These are phyloP conservation scores for Dimocarpus longan DNA, from an alignment of 345 rosid genomes.

Conservation along the genomic window DNA sequence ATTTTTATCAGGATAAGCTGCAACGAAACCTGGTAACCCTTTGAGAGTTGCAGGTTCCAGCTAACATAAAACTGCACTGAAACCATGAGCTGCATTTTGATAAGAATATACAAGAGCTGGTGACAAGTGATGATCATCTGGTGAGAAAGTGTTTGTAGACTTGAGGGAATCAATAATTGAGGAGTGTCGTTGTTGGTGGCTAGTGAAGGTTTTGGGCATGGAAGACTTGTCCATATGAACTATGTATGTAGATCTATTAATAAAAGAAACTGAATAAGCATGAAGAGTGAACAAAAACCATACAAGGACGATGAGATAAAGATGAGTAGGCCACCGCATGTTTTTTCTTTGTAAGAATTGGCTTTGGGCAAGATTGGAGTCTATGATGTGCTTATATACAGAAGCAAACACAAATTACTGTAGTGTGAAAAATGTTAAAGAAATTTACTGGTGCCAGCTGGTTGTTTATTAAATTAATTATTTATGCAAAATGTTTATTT, in stretches of 20 bases:
- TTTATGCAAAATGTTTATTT: background rate
- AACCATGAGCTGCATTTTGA: constrained; percentile 28
- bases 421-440: background rate
- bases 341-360: background rate
- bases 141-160: background rate
- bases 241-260: constrained; percentile 16
- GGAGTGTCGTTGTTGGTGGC: constrained; percentile 34
- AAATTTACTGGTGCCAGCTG: background rate
- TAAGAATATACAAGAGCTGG: constrained; percentile 23
- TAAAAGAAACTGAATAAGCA: background rate
- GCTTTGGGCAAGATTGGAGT: background rate
- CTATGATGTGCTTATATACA: constrained; percentile 8
- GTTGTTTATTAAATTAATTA: background rate
- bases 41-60: constrained; percentile 16
- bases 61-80: constrained; percentile 25
- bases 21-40: constrained; percentile 21
- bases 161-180: constrained; percentile 16
- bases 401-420: background rate
- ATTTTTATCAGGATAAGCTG: constrained; percentile 24
- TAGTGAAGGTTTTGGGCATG: constrained; percentile 27
- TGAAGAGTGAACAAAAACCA: background rate
- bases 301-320: background rate
- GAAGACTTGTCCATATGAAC: constrained; percentile 33
- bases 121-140: background rate
- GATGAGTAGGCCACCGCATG: constrained; percentile 11